A percentile compares a stretch with the other conserved stretches of the same genome.
phyloP scores from a whole-genome alignment of 108 stramenopile species.

The Nitzschia sp. region DNA sequence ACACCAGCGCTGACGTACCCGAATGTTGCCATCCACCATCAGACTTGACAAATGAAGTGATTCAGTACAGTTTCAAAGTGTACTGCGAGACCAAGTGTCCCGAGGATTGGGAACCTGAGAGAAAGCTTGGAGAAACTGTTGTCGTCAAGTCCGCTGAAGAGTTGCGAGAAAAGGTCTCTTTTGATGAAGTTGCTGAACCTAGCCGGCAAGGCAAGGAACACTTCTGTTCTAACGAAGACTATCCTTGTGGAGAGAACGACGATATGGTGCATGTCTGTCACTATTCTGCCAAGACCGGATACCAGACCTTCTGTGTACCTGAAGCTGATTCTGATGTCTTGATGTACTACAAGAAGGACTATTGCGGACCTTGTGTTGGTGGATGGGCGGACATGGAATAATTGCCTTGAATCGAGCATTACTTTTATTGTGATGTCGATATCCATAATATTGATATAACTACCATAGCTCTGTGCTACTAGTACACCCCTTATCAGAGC shows the following conservation, averaged over 20 bases:
- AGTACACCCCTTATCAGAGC: no score
- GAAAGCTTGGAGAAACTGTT: not conserved
- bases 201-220: conserved; percentile 2
- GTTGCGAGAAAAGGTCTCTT: not conserved
- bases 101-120: conserved; percentile 4
- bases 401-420: no score
- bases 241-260: conserved; percentile 34
- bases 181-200: conserved; percentile 4
- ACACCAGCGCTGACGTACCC: conserved; percentile 24
- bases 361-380: conserved; percentile 47
- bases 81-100: conserved; percentile 19
- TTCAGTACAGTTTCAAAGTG: conserved; percentile 31
- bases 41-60: not conserved
- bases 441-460: no score
- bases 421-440: no score
- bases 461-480: no score
- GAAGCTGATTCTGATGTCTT: conserved; percentile 44
- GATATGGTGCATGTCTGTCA: conserved; percentile 43
- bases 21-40: conserved; percentile 25
- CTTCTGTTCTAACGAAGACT: conserved; percentile 39
- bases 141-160: not conserved
- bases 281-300: conserved; percentile 38
- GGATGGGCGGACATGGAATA: not conserved
- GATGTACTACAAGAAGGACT: conserved; percentile 39
- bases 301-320: conserved; percentile 47